Evolutionary conservation across 805 yeast genomes (phyloP).

Genomic region (Ogataea angusta): DNA sequence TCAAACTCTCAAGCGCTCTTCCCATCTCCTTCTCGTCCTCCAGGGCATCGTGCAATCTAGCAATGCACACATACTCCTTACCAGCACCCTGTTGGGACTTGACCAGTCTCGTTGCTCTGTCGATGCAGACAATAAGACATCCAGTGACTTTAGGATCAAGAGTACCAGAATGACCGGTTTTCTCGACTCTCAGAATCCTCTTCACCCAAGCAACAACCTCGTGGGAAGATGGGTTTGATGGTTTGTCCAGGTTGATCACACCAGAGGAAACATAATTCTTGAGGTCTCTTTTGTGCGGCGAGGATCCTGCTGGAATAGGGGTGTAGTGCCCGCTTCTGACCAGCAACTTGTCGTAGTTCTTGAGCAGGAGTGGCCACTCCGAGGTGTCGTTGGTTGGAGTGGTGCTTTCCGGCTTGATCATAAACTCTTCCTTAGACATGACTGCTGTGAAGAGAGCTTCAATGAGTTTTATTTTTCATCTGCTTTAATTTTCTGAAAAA

Average conservation of each 20-base stretch:
- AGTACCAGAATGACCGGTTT: conserved; percentile 99
- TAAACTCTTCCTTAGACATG: conserved; percentile 42
- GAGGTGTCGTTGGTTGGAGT: conserved; percentile 82
- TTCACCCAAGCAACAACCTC: conserved; percentile 99
- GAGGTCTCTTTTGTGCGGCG: conserved; percentile 92
- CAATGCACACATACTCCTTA: conserved; percentile 98
- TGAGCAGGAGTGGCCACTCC: conserved; percentile 92
- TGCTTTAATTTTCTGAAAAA: conserved; percentile 10
- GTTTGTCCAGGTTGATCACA: conserved; percentile 95
- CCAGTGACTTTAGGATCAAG: conserved; percentile 97
- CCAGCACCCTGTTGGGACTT: conserved; percentile 99
- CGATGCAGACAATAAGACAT: conserved; percentile 96
- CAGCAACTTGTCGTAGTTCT: conserved; percentile 87
- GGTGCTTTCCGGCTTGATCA: conserved; percentile 84
- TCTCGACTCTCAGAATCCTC: conserved; percentile 90
- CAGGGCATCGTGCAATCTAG: conserved; percentile 89
- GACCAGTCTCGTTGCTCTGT: conserved; percentile 96
- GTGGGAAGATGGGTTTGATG: conserved; percentile 97
- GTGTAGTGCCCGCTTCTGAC: conserved; percentile 97
- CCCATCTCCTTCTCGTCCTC: conserved; percentile 85
- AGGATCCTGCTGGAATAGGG: conserved; percentile 92
- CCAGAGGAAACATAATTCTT: conserved; percentile 89
- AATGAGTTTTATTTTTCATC: conserved; percentile 7
- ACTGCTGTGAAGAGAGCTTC: conserved; percentile 3
- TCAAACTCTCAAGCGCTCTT: conserved; percentile 84